Base-by-base conservation (phyloP, 176 grass and related monocot genomes). In the Avena atlantica region DNA sequence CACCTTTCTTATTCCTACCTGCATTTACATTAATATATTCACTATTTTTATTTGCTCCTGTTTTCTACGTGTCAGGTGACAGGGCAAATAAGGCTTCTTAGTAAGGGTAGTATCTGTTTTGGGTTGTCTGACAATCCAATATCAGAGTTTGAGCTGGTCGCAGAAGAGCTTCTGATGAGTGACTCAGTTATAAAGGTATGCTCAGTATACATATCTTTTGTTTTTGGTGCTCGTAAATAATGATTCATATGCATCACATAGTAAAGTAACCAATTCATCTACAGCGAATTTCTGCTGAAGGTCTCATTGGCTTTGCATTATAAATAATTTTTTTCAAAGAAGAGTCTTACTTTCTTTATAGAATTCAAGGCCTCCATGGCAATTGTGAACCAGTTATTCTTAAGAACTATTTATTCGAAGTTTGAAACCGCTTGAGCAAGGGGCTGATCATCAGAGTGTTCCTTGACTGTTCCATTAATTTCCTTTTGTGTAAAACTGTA, bases 91-190 rank as follows among this genome's bases (percentile, higher is more conserved):
- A 96, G 90, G 86, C 27, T 99, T 80, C 86, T 99, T 82, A 90
- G 86, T 58, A 91, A 91, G n/a, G 88, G 97, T 61, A 99, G 94
- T 74, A 99, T 99, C 69, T 93, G 97, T 87, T 99, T 99, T 93
- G 97, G 97, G 47, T 85, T 99, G 45, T 91, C 89, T 70, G 97
- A 96, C 74, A 95, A 93, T 93, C 97, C 97, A 73, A 95, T 99
- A 83, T 99, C 97, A 44, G 97, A 98, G 86, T 98, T 98, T 92
- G 97, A 98, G 48, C 76, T 98, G 72, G 97, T 98, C 87, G 97
- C 97, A 49, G 97, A 98, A 85, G 97, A 98, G 79, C 97, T 98
- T 94, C 86, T 98, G 53, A 94, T 98, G 90, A 98, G 97, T 70
- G 97, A 98, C 83, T 93, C 97, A 78, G 90, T 98, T 88, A 98